phyloP scores from a whole-genome alignment of 2,329 filamentous ascomycete species.

The Rhynchosporium graminicola region DNA sequence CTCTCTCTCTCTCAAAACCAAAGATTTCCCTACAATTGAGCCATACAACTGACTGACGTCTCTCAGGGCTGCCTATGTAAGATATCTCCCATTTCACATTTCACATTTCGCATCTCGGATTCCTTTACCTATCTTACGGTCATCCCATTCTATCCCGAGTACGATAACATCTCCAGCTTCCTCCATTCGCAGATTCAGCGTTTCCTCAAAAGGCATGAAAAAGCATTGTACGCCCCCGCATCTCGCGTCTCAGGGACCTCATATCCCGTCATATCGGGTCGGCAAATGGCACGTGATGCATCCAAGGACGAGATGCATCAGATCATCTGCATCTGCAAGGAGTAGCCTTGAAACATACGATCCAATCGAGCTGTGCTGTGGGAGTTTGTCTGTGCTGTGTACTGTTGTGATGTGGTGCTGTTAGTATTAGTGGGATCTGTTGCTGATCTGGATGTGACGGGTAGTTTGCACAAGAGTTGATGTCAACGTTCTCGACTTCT shows the following conservation, averaged over 20 bases:
- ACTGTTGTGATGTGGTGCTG: background rate
- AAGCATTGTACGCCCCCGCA: conserved; percentile 9
- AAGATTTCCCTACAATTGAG: background rate
- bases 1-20: background rate
- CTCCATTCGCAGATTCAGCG: conserved; percentile 8
- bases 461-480: conserved; percentile 89
- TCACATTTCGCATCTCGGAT: background rate
- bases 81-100: background rate
- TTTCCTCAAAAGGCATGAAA: conserved; percentile 6
- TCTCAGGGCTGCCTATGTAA: conserved; percentile 15
- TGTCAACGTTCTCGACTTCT: conserved; percentile 83
- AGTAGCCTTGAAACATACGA: conserved; percentile 1
- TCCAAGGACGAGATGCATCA: background rate
- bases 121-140: background rate
- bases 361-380: background rate
- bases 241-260: conserved; percentile 6
- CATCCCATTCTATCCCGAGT: background rate
- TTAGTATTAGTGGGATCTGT: background rate
- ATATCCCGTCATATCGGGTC: background rate
- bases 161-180: background rate
- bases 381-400: background rate
- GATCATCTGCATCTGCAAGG: background rate
- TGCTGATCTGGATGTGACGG: conserved; percentile 3
- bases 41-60: background rate
- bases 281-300: conserved; percentile 17